phyloP scores from a whole-genome alignment of 1,284 basidiomycete genomes.

The Leccinum pseudoinsigne region DNA sequence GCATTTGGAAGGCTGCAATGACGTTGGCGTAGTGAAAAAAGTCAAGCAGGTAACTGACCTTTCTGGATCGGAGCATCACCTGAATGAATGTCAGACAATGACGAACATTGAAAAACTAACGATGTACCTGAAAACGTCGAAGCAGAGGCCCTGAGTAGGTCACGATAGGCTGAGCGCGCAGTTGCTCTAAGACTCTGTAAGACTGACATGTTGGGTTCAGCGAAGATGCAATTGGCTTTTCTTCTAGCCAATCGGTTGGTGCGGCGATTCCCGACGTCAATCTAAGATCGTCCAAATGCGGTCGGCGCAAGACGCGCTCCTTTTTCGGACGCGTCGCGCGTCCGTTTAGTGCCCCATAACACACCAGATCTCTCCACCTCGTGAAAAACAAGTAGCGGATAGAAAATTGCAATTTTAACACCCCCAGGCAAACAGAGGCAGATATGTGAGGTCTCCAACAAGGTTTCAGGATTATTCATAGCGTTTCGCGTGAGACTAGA shows the following conservation, averaged over 20 bases:
- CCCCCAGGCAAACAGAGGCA: constrained; percentile 18
- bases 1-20: constrained; percentile 60
- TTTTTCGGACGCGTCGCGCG: constrained; percentile 39
- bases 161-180: constrained; percentile 71
- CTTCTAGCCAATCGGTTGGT: constrained; percentile 20
- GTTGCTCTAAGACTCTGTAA: constrained; percentile 46
- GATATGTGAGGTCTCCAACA: constrained; percentile 17
- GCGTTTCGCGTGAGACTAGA: constrained; percentile 19
- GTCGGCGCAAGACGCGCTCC: constrained; percentile 45
- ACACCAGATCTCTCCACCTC: constrained; percentile 37
- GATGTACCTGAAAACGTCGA: constrained; percentile 62
- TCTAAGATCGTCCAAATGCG: constrained; percentile 31
- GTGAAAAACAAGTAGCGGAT: constrained; percentile 32
- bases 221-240: background rate
- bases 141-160: constrained; percentile 62
- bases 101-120: background rate
- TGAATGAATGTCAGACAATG: constrained; percentile 25
- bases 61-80: constrained; percentile 54
- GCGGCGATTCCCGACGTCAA: constrained; percentile 21
- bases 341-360: constrained; percentile 26
- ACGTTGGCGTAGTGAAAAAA: constrained; percentile 10
- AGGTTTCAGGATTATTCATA: constrained; percentile 16
- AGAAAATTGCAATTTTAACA: constrained; percentile 28
- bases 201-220: constrained; percentile 41
- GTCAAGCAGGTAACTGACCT: constrained; percentile 38